Base-by-base conservation (phyloP, 2,329 filamentous ascomycete species). In the Arthroderma sp. region DNA sequence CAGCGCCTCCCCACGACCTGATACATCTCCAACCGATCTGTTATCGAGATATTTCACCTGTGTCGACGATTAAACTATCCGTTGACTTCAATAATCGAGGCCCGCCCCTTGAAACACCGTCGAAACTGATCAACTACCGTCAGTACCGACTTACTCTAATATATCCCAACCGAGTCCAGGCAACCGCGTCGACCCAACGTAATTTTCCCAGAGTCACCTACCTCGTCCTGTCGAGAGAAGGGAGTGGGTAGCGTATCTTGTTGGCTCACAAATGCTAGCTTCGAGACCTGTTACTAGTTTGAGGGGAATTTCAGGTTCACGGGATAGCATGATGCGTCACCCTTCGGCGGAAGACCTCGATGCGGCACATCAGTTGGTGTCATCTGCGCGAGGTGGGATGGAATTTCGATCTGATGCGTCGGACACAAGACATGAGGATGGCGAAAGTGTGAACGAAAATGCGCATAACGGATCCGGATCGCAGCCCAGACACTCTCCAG, bases 281-380 rank as follows among this genome's bases (percentile, higher is more conserved):
- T 33, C 30, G 8, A 30, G 33, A 43, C 15, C 15, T 22, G 15
- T 22, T 22, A 22, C 15, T 22, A 22, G 15, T 22, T 22, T 22
- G 15, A 22, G 44, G 32, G 39, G 43, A 41, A 36, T 46, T 36
- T 36, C 44, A 29, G 43, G 29, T 29, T 42, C 47, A 1, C 28
- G 45, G 33, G 42, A 49, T 36, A 45, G 38, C 39, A 49, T 49
- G 41, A 47, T 50, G 47, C 62, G 63, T 49, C 64, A 69, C 47
- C 66, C 65, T 3, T 69, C 66, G 4, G 66, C 66, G 28, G 66
- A 69, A 54, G 66, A 70, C 50, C 52, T 69, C 37, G 67, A 69
- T 51, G 66, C 67, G 47, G 67, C 67, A 44, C 67, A 67, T 53
- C 67, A 70, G 56, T 54, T 69, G 47, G 63, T 69, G 39, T 68